phyloP scores from a whole-genome alignment of 345 rosid species.

The Noccaea bulbosa region DNA sequence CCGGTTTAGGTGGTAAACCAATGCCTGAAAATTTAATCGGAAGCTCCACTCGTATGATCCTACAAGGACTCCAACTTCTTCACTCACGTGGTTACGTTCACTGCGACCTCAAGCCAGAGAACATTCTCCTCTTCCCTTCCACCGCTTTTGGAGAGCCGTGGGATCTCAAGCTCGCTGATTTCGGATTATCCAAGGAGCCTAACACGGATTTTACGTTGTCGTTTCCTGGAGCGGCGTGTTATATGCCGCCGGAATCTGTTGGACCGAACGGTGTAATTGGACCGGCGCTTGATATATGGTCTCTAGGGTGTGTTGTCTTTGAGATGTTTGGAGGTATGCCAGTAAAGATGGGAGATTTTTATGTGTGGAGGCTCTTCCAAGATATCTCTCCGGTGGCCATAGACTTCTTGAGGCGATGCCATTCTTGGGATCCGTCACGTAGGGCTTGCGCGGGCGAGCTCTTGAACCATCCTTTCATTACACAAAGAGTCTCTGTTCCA shows the following conservation, averaged over 20 bases:
- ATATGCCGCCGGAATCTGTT: constrained; percentile 11
- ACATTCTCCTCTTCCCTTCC: constrained; percentile 26
- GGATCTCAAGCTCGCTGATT: constrained; percentile 31
- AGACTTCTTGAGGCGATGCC: neutral
- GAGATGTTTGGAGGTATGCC: constrained; percentile 30
- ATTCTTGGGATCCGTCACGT: neutral
- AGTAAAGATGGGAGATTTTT: neutral
- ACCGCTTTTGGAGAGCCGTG: neutral
- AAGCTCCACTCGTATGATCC: constrained; percentile 10
- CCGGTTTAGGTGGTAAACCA: neutral
- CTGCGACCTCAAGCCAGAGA: constrained; percentile 25
- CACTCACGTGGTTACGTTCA: constrained; percentile 26
- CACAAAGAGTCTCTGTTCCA: neutral
- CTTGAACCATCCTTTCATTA: neutral
- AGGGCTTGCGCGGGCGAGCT: neutral
- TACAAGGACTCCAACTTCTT: constrained; percentile 26
- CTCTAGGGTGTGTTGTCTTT: constrained; percentile 30
- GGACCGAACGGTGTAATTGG: neutral
- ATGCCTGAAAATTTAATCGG: neutral
- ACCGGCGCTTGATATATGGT: constrained; percentile 31
- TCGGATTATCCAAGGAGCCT: constrained; percentile 29
- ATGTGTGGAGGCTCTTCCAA: no score
- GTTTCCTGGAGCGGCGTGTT: neutral
- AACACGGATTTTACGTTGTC: neutral
- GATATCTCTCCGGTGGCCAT: neutral